Evolutionary conservation across 345 rosid species (phyloP), one percentile per base, ranked within the genome.

Genomic region (Populus nigra): DNA sequence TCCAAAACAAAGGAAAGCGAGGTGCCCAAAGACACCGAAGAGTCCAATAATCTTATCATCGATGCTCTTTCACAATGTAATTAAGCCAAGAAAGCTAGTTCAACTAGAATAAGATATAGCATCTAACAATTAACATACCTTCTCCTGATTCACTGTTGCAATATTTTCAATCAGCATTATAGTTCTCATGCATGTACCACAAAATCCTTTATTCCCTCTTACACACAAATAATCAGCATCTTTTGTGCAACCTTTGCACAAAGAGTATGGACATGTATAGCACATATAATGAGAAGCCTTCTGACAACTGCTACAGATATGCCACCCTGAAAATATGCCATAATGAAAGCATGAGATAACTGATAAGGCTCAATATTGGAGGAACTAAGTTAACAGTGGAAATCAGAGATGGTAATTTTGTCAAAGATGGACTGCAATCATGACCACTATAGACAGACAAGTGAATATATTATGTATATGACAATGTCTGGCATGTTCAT

Each of bases 241-340:
- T 86, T 86, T 92, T 50, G 89, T 90, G 85, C 99, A 96, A 77
- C 89, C 89, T 84, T 93, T 96, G 90, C 99, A 96, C 83, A 88
- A 82, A 70, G 99, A 93, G 90, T 89, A 96, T 3, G 99, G 89
- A 85, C 99, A 96, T 15, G 98, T 96, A 83, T 96, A 96, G 87
- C 99, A 96, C 97, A 92, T 86, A 83, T 87, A 90, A 88, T 89
- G 80, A 17, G 98, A 90, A 80, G 92, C 84, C 79, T 89, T 96
- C 87, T 87, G 91, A 84, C 99, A 96, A 62, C 83, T 84, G 85
- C 91, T 88, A 74, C 99, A 96, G 74, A 93, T 90, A 85, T 96
- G 99, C 99, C 99, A 96, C 65, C 98, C 99, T 96, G 91, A 85
- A 83, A 84, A 65, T 27, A 70, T 50, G 66, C 67, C 62, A 72